Percentiles rank a stretch among this genome's conserved stretches.
These are phyloP conservation scores for Fusarium mexicanum DNA, from an alignment of 2,329 filamentous ascomycete species.

Conservation along the genomic window DNA sequence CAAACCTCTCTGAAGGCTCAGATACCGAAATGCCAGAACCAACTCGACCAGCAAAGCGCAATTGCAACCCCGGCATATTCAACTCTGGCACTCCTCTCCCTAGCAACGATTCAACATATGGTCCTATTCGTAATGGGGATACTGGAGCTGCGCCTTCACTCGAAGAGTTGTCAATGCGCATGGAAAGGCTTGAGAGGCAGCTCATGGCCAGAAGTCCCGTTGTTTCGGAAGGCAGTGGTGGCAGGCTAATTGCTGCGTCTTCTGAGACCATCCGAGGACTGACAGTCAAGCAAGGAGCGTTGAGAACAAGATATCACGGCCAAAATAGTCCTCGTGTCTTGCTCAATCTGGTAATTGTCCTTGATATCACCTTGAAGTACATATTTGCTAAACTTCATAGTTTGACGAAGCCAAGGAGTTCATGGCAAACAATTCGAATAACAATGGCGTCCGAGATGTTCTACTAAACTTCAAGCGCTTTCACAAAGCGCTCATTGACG, in stretches of 20 bases:
- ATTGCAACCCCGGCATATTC: slow-evolving; percentile 44
- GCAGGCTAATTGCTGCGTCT: slow-evolving; percentile 49
- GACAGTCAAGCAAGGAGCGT: slow-evolving; percentile 58
- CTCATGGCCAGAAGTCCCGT: slow-evolving; percentile 55
- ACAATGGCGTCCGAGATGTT: slow-evolving; percentile 54
- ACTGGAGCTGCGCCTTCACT: slow-evolving; percentile 48
- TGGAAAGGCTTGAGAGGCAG: slow-evolving; percentile 65
- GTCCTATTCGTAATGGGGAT: slow-evolving; percentile 48
- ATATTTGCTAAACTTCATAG: slow-evolving; percentile 44
- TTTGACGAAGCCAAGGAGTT: slow-evolving; percentile 65
- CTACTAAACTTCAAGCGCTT: slow-evolving; percentile 58
- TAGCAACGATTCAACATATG: slow-evolving; percentile 39
- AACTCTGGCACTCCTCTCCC: slow-evolving; percentile 31
- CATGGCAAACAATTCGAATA: slow-evolving; percentile 54
- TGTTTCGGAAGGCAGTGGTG: slow-evolving; percentile 48
- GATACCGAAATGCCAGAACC: slow-evolving; percentile 51
- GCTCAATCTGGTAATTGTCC: slow-evolving; percentile 59
- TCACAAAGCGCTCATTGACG: slow-evolving; percentile 58
- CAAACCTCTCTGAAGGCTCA: slow-evolving; percentile 60
- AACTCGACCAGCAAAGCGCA: slow-evolving; percentile 52
- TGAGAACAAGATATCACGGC: slow-evolving; percentile 62
- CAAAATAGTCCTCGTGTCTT: slow-evolving; percentile 64
- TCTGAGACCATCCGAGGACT: slow-evolving; percentile 60
- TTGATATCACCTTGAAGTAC: not conserved
- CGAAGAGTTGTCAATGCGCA: slow-evolving; percentile 59